Percentiles rank a stretch among this genome's conserved stretches.
These are phyloP conservation scores for Cinnamomum chago DNA, from an alignment of 164 flowering plant species.

Conservation along the genomic window DNA sequence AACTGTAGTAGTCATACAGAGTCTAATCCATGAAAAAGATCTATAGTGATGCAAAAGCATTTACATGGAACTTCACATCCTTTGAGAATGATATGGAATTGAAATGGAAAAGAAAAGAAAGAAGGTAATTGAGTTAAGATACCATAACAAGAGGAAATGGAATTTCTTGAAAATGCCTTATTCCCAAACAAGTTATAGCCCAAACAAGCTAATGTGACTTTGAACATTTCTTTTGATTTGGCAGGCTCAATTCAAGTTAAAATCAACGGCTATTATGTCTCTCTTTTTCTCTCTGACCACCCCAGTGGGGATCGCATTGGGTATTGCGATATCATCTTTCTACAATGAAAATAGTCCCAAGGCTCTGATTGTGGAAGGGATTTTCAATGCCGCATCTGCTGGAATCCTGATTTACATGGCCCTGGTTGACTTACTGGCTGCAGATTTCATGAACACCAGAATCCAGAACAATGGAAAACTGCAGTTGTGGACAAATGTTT, in stretches of 20 bases:
- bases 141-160: no score
- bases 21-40: no score
- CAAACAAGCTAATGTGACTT: not conserved
- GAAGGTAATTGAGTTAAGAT: not conserved
- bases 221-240: not conserved
- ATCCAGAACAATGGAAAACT: slow-evolving; percentile 27
- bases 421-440: slow-evolving; percentile 39
- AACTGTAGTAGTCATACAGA: no score
- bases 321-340: slow-evolving; percentile 25
- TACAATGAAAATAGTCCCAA: slow-evolving; percentile 34
- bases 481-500: slow-evolving; percentile 19
- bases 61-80: no score
- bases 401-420: slow-evolving; percentile 49
- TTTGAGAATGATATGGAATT: not conserved
- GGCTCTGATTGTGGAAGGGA: slow-evolving; percentile 37
- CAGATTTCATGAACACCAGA: slow-evolving; percentile 36
- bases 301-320: slow-evolving; percentile 43
- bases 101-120: not conserved
- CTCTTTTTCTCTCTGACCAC: slow-evolving; percentile 42
- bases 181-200: no score
- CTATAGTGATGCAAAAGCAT: no score
- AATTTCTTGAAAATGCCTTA: not conserved
- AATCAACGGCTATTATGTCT: slow-evolving; percentile 20
- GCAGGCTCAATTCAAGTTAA: slow-evolving; percentile 35
- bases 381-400: slow-evolving; percentile 37